Conservation (phyloP, 768 basidiomycete species). For the Punctularia strigosozonata region DNA sequence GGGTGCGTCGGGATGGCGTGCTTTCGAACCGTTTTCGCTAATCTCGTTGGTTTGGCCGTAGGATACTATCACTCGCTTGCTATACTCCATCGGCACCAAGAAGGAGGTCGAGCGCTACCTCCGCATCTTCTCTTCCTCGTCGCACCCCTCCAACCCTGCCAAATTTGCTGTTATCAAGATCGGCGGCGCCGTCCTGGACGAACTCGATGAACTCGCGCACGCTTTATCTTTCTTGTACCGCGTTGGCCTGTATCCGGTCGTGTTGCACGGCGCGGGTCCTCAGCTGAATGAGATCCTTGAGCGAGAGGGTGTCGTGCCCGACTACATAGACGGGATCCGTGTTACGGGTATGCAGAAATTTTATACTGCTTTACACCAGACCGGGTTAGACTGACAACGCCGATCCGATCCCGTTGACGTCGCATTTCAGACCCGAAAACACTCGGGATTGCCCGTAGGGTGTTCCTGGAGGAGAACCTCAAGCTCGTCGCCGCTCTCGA, state of each 20-base stretch:
- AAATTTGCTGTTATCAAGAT: conserved; percentile 98
- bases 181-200: conserved; percentile 88
- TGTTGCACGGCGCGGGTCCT: conserved; percentile 93
- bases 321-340: conserved; percentile 96
- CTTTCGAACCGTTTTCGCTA: conserved; percentile 1
- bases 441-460: conserved; percentile 85
- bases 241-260: conserved; percentile 94
- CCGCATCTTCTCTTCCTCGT: conserved; percentile 93
- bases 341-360: conserved; percentile 64
- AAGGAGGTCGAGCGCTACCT: conserved; percentile 98
- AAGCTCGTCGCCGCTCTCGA: conserved; percentile 90
- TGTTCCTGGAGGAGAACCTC: conserved; percentile 96
- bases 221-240: conserved; percentile 95
- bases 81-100: conserved; percentile 95
- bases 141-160: conserved; percentile 79
- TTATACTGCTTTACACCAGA: conserved; percentile 1
- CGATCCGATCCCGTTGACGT: background rate
- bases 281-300: conserved; percentile 93
- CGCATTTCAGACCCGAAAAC: conserved; percentile 71
- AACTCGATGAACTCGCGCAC: conserved; percentile 88
- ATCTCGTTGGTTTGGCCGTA: conserved; percentile 20
- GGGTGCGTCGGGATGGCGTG: too few relatives aligned
- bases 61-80: conserved; percentile 94
- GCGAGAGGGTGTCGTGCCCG: conserved; percentile 83
- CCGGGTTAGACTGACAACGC: background rate